Evolutionary conservation across 768 basidiomycete genomes (phyloP), one percentile per base, ranked within the genome.

Genomic region (Suillus hirtellus): DNA sequence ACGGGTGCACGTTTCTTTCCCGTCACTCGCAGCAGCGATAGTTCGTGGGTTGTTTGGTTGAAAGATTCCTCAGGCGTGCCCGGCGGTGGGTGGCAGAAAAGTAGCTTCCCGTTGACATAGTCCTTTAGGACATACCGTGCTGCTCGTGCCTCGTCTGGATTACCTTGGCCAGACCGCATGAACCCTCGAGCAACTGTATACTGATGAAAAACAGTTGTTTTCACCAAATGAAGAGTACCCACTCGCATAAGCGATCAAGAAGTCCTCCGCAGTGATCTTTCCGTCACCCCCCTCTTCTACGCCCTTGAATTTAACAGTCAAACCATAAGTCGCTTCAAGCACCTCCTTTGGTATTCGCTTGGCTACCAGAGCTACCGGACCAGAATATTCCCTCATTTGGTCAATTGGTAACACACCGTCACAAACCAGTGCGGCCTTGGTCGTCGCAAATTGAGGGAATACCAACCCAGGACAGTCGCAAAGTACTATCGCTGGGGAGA

Each of bases 381-480:
- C 97, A 0, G 89, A 93, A 72, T 95, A 84, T 74, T 99, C 97
- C 67, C 92, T 84, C 83, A 99, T 86, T 76, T 99, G 97, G 73
- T 99, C 97, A 67, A 99, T 98, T 0, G 96, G 96, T 61, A 99
- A 77, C 2, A 99, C 95, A 61, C 97, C 97, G 71, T 99, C 95
- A 68, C 96, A 97, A 46, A 99, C 90, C 60, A 99, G 81, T 62
- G 96, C 95, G 11, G 96, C 97, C 73, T 93, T 95, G 3, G 95
- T 98, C 34, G 93, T 95, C 2, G 97, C 93, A 76, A 99, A 99
- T 71, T 99, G 97, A 7, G 97, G 97, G 72, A 99, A 98, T 43
- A 99, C 97, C 42, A 99, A 80, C 72, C 97, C 97, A 19, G 97
- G 97, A 78, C 97, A 99, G 77, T 99, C 97, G 68, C 96, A 99